Percentiles rank a stretch among this genome's conserved stretches.
Conservation (phyloP, 176 grass and related monocot species). For the Guadua angustifolia region DNA sequence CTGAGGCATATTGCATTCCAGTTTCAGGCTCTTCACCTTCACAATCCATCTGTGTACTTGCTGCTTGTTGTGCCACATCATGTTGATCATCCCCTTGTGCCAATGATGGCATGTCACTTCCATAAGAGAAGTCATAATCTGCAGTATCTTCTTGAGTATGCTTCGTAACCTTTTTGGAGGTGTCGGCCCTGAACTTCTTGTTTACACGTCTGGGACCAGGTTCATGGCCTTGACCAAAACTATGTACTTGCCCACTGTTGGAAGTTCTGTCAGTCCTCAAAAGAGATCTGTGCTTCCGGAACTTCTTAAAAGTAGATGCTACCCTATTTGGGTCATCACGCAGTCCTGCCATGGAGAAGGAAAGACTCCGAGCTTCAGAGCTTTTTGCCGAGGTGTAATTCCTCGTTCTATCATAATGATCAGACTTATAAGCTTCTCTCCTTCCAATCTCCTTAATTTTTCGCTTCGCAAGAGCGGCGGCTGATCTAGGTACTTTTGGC, state of each 20-base stretch:
- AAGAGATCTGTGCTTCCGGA: constrained; percentile 65
- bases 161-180: constrained; percentile 36
- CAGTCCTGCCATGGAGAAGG: constrained; percentile 39
- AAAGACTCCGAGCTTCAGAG: constrained; percentile 32
- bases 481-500: constrained; percentile 65
- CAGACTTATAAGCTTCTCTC: constrained; percentile 46
- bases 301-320: constrained; percentile 54
- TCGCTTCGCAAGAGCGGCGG: constrained; percentile 52
- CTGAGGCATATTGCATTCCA: constrained; percentile 49
- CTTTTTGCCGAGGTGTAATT: constrained; percentile 35
- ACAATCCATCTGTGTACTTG: constrained; percentile 34
- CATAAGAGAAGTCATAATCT: constrained; percentile 50
- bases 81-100: constrained; percentile 34
- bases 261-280: constrained; percentile 60
- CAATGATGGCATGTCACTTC: constrained; percentile 45
- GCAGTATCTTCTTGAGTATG: constrained; percentile 53
- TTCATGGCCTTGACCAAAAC: constrained; percentile 40
- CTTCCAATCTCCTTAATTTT: constrained; percentile 58
- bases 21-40: constrained; percentile 47
- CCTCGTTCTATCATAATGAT: constrained; percentile 49
- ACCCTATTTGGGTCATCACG: constrained; percentile 39
- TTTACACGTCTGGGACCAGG: constrained; percentile 45
- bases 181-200: constrained; percentile 43
- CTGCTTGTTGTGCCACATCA: constrained; percentile 44
- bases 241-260: constrained; percentile 35